A percentile compares a stretch with the other conserved stretches of the same genome.
phyloP scores from a whole-genome alignment of 2,329 filamentous ascomycete genomes.

The Seiridium cupressi region DNA sequence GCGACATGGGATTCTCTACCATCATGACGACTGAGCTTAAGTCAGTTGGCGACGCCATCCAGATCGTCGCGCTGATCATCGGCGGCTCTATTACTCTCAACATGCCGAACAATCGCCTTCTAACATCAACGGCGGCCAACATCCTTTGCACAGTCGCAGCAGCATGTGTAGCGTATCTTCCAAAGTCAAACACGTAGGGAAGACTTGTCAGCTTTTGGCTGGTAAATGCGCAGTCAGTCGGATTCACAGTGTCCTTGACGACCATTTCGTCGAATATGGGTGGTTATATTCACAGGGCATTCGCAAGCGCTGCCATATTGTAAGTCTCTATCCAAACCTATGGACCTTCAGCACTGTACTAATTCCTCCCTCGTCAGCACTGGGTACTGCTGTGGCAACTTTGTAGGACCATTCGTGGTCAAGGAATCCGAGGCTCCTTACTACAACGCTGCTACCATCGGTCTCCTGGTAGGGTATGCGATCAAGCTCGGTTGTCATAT shows the following conservation, averaged over 20 bases:
- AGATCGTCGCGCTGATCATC: slow-evolving; percentile 49
- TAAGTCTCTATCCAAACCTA: slow-evolving; percentile 15
- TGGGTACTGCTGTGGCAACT: slow-evolving; percentile 38
- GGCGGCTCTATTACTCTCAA: slow-evolving; percentile 51
- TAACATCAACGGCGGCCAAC: slow-evolving; percentile 55
- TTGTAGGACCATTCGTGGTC: slow-evolving; percentile 35
- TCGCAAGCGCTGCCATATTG: slow-evolving; percentile 31
- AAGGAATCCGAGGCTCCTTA: slow-evolving; percentile 29
- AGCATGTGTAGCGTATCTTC: slow-evolving; percentile 51
- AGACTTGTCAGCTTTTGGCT: slow-evolving; percentile 57
- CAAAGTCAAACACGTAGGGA: slow-evolving; percentile 50
- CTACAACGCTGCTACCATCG: slow-evolving; percentile 32
- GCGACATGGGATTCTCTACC: slow-evolving; percentile 6
- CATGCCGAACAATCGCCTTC: slow-evolving; percentile 47
- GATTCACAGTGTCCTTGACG: slow-evolving; percentile 30
- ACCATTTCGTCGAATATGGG: slow-evolving; percentile 32
- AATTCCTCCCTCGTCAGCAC: slow-evolving; percentile 14
- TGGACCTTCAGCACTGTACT: no score
- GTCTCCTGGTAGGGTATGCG: slow-evolving; percentile 35
- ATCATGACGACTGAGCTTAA: neutral
- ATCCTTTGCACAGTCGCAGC: slow-evolving; percentile 51
- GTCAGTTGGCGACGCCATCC: slow-evolving; percentile 47
- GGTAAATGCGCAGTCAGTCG: slow-evolving; percentile 29
- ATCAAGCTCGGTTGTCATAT: slow-evolving; percentile 35
- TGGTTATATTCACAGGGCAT: slow-evolving; percentile 32